Conservation (phyloP, 805 yeast species). For the Yamadazyma insecticola region DNA sequence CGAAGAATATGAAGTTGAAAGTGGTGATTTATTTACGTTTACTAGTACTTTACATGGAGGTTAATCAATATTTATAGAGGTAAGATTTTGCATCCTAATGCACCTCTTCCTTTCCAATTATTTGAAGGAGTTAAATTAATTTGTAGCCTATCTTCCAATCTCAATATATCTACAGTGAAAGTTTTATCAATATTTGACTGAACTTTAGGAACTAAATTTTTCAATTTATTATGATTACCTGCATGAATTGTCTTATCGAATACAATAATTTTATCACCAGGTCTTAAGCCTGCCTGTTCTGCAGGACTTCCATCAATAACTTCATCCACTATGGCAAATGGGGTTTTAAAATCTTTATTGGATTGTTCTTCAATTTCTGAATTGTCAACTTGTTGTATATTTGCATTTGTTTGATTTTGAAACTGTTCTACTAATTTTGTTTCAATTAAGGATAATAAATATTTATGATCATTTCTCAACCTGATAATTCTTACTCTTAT, state of each 20-base stretch:
- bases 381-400: neutral
- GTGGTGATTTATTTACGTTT: slow-evolving; percentile 75
- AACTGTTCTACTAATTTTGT: slow-evolving; percentile 43
- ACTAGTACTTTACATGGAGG: slow-evolving; percentile 97
- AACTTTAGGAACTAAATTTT: slow-evolving; percentile 42
- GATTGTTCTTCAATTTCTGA: neutral
- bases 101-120: slow-evolving; percentile 63
- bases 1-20: slow-evolving; percentile 71
- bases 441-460: slow-evolving; percentile 45
- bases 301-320: slow-evolving; percentile 59
- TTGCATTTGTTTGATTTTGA: slow-evolving; percentile 3
- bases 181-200: slow-evolving; percentile 26
- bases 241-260: slow-evolving; percentile 51
- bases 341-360: slow-evolving; percentile 19
- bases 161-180: slow-evolving; percentile 22
- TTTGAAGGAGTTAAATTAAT: slow-evolving; percentile 39
- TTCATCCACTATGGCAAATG: slow-evolving; percentile 53
- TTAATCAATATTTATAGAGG: slow-evolving; percentile 36
- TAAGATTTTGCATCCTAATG: slow-evolving; percentile 61
- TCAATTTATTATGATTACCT: slow-evolving; percentile 50
- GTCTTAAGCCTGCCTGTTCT: slow-evolving; percentile 42
- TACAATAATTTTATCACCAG: slow-evolving; percentile 49
- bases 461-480: slow-evolving; percentile 63
- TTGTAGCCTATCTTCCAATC: slow-evolving; percentile 20
- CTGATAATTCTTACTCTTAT: slow-evolving; percentile 62